Evolutionary conservation across 2,329 filamentous ascomycete genomes (phyloP), one percentile per base, ranked within the genome.

Genomic region (Tolypocladium nubicola): DNA sequence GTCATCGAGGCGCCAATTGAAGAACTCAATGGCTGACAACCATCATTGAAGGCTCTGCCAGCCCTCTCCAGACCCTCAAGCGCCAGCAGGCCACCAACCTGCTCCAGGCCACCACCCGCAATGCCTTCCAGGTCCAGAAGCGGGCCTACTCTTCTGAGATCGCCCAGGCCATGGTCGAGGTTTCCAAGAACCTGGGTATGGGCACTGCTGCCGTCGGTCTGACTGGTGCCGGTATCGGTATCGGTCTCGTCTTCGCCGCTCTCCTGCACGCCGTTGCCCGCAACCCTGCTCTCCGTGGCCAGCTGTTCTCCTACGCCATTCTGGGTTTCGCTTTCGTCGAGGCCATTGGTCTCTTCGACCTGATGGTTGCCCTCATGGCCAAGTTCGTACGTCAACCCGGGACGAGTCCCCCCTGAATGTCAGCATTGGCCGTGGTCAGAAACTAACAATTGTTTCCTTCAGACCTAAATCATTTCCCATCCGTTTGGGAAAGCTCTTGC

Each of bases 271-370:
- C 86, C 80, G 89, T 94, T 76, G 89, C 90, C 82, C 89, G 90
- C 82, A 96, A 96, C 89, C 90, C 90, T 73, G 88, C 88, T 74
- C 89, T 95, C 81, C 88, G 89, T 81, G 90, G 89, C 76, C 90
- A 95, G 85, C 89, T 96, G 73, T 96, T 94, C 88, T 89, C 88
- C 68, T 93, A 94, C 81, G 89, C 89, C 84, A 93, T 94, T 88
- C 82, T 94, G 74, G 89, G 90, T 82, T 94, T 94, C 82, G 90
- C 89, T 75, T 94, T 94, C 87, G 89, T 92, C 78, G 90, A 94
- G 78, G 89, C 90, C 80, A 90, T 89, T 70, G 88, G 87, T 87
- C 85, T 90, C 73, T 90, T 90, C 86, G 87, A 90, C 73, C 86
- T 90, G 73, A 91, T 91, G 88, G 84, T 91, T 90, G 88, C 88